Evolutionary conservation across 352 stramenopile genomes (phyloP).

Genomic region (Globisporangium abappressorium): DNA sequence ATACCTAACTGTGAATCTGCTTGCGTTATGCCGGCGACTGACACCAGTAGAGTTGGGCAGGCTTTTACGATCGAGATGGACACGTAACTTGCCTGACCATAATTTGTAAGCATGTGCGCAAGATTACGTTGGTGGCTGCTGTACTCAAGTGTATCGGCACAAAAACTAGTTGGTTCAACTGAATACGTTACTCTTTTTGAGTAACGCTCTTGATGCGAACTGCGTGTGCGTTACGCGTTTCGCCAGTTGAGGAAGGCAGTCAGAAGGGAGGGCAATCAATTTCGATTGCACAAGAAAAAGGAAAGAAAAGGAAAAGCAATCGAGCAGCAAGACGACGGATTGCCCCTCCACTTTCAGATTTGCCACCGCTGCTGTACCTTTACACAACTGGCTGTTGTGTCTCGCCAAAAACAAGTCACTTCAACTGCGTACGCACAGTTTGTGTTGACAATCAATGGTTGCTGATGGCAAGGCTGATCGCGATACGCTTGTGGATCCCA

Average conservation of each 20-base stretch:
- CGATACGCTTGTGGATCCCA: neutral
- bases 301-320: neutral
- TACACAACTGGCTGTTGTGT: neutral
- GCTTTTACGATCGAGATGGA: neutral
- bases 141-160: neutral
- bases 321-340: neutral
- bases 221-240: neutral
- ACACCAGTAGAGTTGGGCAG: neutral
- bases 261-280: neutral
- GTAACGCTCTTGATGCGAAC: neutral
- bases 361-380: neutral
- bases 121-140: neutral
- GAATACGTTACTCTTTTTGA: neutral
- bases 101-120: neutral
- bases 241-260: neutral
- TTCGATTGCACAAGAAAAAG: neutral
- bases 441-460: neutral
- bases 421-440: neutral
- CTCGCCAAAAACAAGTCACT: neutral
- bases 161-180: neutral
- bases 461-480: neutral
- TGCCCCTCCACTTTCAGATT: neutral
- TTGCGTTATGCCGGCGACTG: neutral
- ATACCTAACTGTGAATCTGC: neutral
- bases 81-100: neutral